Evolutionary conservation across 116 monocot species (phyloP).

Genomic region (Dioscorea cayenensis): DNA sequence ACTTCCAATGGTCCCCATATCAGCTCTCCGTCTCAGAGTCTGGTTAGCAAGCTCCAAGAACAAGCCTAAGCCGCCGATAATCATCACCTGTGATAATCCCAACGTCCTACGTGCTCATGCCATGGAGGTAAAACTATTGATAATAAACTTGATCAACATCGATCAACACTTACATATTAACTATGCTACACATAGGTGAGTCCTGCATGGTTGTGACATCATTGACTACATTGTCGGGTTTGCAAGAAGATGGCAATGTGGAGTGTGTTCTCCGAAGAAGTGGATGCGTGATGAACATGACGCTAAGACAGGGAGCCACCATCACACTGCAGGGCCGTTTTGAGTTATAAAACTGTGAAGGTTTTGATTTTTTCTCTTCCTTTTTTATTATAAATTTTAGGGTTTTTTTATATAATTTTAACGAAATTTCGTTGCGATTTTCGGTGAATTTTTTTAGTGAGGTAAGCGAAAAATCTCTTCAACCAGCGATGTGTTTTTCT

Average conservation of each 20-base stretch:
- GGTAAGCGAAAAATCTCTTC: no score
- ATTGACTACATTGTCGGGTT: slow-evolving; percentile 26
- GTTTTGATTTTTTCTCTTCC: no score
- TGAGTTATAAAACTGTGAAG: no score
- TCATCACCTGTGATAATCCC: slow-evolving; percentile 33
- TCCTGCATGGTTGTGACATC: slow-evolving; percentile 28
- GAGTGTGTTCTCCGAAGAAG: slow-evolving; percentile 24
- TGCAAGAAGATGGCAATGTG: slow-evolving; percentile 16
- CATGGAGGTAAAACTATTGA: slow-evolving; percentile 16
- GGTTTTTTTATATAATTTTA: no score
- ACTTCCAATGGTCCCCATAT: background rate
- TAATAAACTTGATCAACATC: no score
- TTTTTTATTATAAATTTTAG: no score
- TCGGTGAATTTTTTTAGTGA: no score
- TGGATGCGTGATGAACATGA: slow-evolving; percentile 33
- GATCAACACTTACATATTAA: no score
- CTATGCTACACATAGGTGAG: background rate
- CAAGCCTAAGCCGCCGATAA: slow-evolving; percentile 34
- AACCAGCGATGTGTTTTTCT: no score
- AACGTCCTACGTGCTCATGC: slow-evolving; percentile 28
- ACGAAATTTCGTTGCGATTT: no score
- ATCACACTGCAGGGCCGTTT: slow-evolving; percentile 29
- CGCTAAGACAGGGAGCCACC: slow-evolving; percentile 20
- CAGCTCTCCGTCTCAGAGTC: slow-evolving; percentile 16
- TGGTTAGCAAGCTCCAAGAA: slow-evolving; percentile 31